Percentiles rank a stretch among this genome's conserved stretches.
Evolutionary conservation across 495 filamentous ascomycete genomes (phyloP).

Genomic region (Letharia columbiana): DNA sequence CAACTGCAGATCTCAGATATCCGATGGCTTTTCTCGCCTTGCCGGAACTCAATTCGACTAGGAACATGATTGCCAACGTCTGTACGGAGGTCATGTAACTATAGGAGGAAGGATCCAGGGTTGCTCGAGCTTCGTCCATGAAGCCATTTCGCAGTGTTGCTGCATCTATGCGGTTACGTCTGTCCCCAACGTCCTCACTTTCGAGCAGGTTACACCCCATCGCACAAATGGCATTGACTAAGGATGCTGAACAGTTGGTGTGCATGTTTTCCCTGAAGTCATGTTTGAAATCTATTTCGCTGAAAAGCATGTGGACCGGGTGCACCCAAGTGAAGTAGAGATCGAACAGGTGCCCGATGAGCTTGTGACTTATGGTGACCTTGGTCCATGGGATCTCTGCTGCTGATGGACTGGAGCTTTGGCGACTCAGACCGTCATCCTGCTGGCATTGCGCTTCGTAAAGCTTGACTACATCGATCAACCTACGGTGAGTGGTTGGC

Average conservation of each 20-base stretch:
- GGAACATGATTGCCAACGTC: slow-evolving; percentile 31
- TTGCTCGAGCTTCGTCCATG: slow-evolving; percentile 27
- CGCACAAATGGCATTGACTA: slow-evolving; percentile 37
- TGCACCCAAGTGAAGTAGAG: slow-evolving; percentile 40
- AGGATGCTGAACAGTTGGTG: slow-evolving; percentile 29
- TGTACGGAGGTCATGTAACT: slow-evolving; percentile 28
- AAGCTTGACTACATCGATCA: slow-evolving; percentile 20
- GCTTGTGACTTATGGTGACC: slow-evolving; percentile 27
- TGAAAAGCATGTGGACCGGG: slow-evolving; percentile 37
- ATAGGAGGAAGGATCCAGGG: slow-evolving; percentile 23
- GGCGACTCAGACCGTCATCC: slow-evolving; percentile 12
- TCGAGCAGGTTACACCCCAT: slow-evolving; percentile 35
- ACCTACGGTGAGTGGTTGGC: slow-evolving; percentile 7
- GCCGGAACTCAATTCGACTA: slow-evolving; percentile 28
- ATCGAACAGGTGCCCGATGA: slow-evolving; percentile 35
- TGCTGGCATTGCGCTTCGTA: slow-evolving; percentile 15
- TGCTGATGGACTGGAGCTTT: slow-evolving; percentile 1
- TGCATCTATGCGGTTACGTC: slow-evolving; percentile 21
- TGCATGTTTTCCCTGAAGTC: slow-evolving; percentile 26
- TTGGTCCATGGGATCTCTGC: slow-evolving; percentile 28
- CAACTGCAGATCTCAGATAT: slow-evolving; percentile 30
- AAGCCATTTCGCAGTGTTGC: slow-evolving; percentile 29
- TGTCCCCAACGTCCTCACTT: slow-evolving; percentile 13
- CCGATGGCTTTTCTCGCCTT: slow-evolving; percentile 30
- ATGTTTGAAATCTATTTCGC: slow-evolving; percentile 31